Percentiles rank a stretch among this genome's conserved stretches.
Conservation (phyloP, 2,329 filamentous ascomycete genomes). For the Diaporthe helianthi region DNA sequence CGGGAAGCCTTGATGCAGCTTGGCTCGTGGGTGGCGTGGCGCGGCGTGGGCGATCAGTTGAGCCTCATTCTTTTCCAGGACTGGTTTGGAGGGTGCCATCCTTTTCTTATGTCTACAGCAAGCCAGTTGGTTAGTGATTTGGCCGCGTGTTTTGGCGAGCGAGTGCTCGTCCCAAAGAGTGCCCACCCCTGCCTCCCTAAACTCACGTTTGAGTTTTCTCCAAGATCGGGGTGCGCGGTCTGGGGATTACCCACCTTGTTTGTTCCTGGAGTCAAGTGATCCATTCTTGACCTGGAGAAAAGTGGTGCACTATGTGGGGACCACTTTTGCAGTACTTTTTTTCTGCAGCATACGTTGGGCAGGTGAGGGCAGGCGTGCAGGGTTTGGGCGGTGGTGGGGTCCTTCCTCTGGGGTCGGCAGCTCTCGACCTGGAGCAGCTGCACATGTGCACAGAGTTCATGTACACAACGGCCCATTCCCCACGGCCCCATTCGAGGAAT, state of each 20-base stretch:
- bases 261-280: constrained; percentile 30
- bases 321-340: not conserved
- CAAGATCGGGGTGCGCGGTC: constrained; percentile 24
- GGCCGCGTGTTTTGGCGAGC: constrained; percentile 12
- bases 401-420: constrained; percentile 14
- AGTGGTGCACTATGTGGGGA: constrained; percentile 26
- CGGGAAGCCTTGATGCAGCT: constrained; percentile 22
- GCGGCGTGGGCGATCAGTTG: constrained; percentile 6
- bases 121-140: not conserved
- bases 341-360: not conserved
- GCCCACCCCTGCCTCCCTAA: too few species aligned
- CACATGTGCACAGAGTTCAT: constrained; percentile 22
- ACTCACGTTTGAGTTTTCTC: not conserved
- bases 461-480: constrained; percentile 9
- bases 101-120: not conserved
- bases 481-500: constrained; percentile 25
- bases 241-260: constrained; percentile 32
- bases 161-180: not conserved
- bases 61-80: constrained; percentile 18
- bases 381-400: too few species aligned
- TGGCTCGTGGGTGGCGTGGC: constrained; percentile 19
- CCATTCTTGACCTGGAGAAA: constrained; percentile 28
- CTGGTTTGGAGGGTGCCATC: constrained; percentile 1
- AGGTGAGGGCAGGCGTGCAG: not conserved
- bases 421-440: constrained; percentile 17